These are phyloP conservation scores for Russula lepida DNA, from an alignment of 768 basidiomycete genomes.

Conservation along the genomic window DNA sequence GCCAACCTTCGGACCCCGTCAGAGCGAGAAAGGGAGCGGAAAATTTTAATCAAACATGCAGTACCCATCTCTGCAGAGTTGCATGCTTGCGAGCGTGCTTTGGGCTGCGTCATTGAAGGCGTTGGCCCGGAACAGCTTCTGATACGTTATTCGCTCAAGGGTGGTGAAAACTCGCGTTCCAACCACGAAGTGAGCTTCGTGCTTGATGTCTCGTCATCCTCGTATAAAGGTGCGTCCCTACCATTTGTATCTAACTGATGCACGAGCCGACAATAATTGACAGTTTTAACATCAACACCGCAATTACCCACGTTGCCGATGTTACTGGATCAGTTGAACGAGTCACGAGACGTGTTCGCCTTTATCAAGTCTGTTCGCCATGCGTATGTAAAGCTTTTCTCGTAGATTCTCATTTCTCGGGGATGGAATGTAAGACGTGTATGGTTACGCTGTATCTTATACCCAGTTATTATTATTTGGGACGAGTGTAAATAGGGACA, in stretches of 20 bases:
- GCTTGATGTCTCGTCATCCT: slow-evolving; percentile 13
- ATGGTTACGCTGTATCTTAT: background rate
- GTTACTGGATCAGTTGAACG: slow-evolving; percentile 63
- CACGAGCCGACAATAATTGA: background rate
- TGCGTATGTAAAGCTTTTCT: slow-evolving; percentile 37
- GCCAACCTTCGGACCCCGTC: background rate
- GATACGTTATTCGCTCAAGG: slow-evolving; percentile 46
- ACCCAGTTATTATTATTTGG: too few relatives aligned
- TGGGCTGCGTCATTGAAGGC: slow-evolving; percentile 69
- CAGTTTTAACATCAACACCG: slow-evolving; percentile 79
- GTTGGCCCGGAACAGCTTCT: slow-evolving; percentile 65
- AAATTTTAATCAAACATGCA: slow-evolving; percentile 46
- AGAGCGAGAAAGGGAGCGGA: slow-evolving; percentile 66
- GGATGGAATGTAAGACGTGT: background rate
- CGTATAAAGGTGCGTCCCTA: slow-evolving; percentile 14
- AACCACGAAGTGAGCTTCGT: slow-evolving; percentile 19
- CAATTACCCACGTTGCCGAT: slow-evolving; percentile 56
- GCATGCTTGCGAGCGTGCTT: slow-evolving; percentile 42
- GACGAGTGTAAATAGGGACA: background rate
- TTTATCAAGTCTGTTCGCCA: slow-evolving; percentile 64
- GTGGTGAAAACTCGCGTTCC: background rate
- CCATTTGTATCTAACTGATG: background rate
- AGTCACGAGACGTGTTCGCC: slow-evolving; percentile 54
- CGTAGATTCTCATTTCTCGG: slow-evolving; percentile 16
- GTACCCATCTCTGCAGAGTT: slow-evolving; percentile 48